Evolutionary conservation across 257 asterid species (phyloP), one percentile per base, ranked within the genome.

Genomic region (Paulownia fortunei): DNA sequence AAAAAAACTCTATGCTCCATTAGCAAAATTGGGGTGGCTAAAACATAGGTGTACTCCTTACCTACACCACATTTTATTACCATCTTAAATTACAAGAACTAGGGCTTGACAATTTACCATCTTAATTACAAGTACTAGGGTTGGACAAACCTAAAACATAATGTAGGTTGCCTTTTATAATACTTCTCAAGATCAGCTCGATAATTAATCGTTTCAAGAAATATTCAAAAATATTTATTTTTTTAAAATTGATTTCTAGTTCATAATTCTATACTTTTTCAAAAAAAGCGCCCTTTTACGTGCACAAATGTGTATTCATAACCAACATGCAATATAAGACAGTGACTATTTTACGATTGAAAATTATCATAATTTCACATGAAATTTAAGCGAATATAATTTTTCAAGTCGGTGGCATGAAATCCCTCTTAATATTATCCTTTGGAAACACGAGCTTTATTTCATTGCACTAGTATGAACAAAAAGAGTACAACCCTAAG

Each of bases 91-190:
- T 42, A 24, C 47, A 39, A 39, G 12, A 36, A 2, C 23, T 41
- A 30, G 75, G 75, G 63, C 19, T 70, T 49, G 63, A 58, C 32
- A 73, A 16, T 39, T 39, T 55, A 24, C 61, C 47, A 42, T 73
- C 70, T 24, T 58, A 58, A 59, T 24, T 59, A 24, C 32, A 41
- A 73, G 21, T 26, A 39, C 8, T 73, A 59, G 78, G 49, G 32
- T 46, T 41, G 54, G 58, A 72, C 41, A 72, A 72, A 21, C 44
- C 61, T 11, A 51, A 51, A 51, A n/a, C 21, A 12, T 19, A 18
- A 23, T 0, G 30, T 54, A 55, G 30, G 27, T 55, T 55, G 9
- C 30, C 30, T 11, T 55, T 19, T 10, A 18, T 55, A 8, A 18
- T 55, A 19, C 10, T 55, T 55, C 3, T 58, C 37, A 7, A 58